Percentiles rank a stretch among this genome's conserved stretches.
phyloP scores from a whole-genome alignment of 352 stramenopile species.

The Pythium dissimile region DNA sequence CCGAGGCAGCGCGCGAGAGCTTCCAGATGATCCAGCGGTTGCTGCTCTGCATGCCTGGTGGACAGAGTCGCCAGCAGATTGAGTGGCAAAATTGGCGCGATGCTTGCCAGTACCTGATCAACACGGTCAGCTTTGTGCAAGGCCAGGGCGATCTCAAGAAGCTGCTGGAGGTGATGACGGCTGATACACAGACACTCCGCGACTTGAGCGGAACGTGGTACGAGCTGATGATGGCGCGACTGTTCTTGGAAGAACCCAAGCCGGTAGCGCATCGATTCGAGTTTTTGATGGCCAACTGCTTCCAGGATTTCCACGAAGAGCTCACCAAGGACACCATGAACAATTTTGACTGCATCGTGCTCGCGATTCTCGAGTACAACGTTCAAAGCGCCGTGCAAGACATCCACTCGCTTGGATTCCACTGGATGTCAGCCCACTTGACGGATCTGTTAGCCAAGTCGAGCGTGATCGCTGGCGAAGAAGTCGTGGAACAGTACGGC shows the following conservation, averaged over 20 bases:
- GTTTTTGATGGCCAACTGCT: constrained; percentile 79
- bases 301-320: constrained; percentile 38
- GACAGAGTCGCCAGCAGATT: constrained; percentile 9
- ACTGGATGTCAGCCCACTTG: constrained; percentile 74
- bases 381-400: constrained; percentile 64
- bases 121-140: constrained; percentile 51
- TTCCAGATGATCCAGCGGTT: constrained; percentile 64
- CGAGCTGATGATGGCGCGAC: constrained; percentile 75
- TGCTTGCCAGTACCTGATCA: constrained; percentile 52
- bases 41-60: constrained; percentile 65
- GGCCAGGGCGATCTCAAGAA: constrained; percentile 40
- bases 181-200: constrained; percentile 43
- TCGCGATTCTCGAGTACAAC: constrained; percentile 76
- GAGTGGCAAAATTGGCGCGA: constrained; percentile 70
- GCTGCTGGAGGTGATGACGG: constrained; percentile 53
- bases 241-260: constrained; percentile 77
- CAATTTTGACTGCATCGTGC: constrained; percentile 80
- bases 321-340: constrained; percentile 41
- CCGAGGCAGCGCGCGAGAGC: constrained; percentile 35
- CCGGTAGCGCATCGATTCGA: constrained; percentile 67
- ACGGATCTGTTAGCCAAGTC: constrained; percentile 57
- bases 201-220: constrained; percentile 54
- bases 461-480: constrained; percentile 40
- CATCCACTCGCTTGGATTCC: constrained; percentile 60
- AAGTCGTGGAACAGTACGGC: constrained; percentile 39